Base-by-base conservation (phyloP, 2,329 filamentous ascomycete species). In the Fusarium sp. region DNA sequence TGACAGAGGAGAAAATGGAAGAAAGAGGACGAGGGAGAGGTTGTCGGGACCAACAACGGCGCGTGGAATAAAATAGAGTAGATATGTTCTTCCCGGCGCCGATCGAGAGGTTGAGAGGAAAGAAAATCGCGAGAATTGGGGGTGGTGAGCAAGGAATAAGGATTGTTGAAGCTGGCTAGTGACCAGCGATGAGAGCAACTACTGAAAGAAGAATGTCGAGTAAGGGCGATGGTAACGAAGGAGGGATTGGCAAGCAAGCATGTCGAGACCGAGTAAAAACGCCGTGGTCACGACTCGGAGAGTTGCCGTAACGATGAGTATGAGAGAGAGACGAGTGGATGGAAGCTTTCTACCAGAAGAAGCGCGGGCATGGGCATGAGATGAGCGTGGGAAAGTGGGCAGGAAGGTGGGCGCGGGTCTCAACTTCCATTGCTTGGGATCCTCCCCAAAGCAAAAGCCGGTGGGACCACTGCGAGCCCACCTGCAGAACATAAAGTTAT, bases 201-300 rank as follows among this genome's bases (percentile, higher is more conserved):
- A 76, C 63, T 65, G 68, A 59, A 54, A 61, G 57, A 71, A 71
- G 70, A 73, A 59, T 62, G 73, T 68, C 64, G 68, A 72, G 60
- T 57, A 68, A 70, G 67, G 65, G 67, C 61, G 72, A 69, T 68
- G 69, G 61, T 66, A 63, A 76, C 69, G 73, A 65, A 73, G 64
- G 69, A 53, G 59, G 70, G 68, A 69, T 76, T 78, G 75, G 64
- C 75, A 74, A 73, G 64, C 72, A 70, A 76, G 75, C 77, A 78
- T 78, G 68, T 77, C 77, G 77, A 65, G 70, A 50, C 61, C 42
- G 56, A 63, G 53, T 41, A 73, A 53, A 68, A 57, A 59, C 70
- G 67, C 60, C 64, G 68, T 64, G 72, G 67, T 71, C 66, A 77
- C 75, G 73, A 60, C 67, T 78, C 70, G 68, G 57, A 59, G 56